Evolutionary conservation across 306 rosid species (phyloP), one percentile per base, ranked within the genome.

Genomic region (Cicer chorassanicum): DNA sequence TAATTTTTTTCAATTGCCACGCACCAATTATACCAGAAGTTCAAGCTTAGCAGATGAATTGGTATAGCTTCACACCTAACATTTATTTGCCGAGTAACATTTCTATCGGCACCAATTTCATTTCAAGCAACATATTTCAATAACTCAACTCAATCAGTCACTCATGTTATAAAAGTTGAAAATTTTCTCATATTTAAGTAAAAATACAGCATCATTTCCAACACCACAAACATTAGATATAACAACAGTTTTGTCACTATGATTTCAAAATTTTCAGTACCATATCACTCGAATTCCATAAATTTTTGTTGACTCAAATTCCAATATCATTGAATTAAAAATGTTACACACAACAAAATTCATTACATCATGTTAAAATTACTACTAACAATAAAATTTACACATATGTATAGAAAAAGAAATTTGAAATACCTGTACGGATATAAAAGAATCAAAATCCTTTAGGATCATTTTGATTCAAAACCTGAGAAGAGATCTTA

Each of bases 381-480:
- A 19, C 29, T 76, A 36, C n/a, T 12, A 8, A 64, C 19, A 15
- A 43, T 7, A 55, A 72, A 72, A 12, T 41, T 21, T 21, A 43
- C 39, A 59, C 1, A 59, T 57, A 57, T 57, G 65, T 59, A 59
- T 59, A 59, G 16, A 59, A 5, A 59, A 21, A 59, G 11, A 56
- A 56, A 56, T 29, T 29, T 34, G 12, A 29, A 59, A 59, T 59
- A 59, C 65, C 43, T 59, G 65, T 59, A 19, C 4, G 34, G 5
- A 29, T 11, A 2, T 1, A 40, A 39, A 62, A 62, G 39, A 50
- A 9, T 82, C 64, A 84, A 72, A 93, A 91, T 13, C 90, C 98
- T 79, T 84, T 89, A 38, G 97, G 84, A 8, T 82, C 82, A 16
- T 34, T 67, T 70, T 89, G 83, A 29, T 85, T 84, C 44, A 77